Evolutionary conservation across 1,284 basidiomycete species (phyloP).

Genomic region (Meripilus lineatus): DNA sequence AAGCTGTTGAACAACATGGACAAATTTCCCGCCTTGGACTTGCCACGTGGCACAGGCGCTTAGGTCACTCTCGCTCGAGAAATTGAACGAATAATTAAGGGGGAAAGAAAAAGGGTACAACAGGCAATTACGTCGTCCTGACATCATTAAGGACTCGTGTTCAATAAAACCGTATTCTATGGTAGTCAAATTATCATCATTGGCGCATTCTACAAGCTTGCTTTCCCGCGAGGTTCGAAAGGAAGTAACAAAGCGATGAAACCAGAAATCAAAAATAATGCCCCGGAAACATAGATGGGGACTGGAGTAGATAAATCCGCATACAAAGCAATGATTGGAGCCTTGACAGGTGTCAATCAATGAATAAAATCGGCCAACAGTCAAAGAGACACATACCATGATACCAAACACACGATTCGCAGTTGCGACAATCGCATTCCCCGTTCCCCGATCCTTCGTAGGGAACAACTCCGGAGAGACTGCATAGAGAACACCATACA

Average conservation of each 20-base stretch:
- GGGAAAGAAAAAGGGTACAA: no score
- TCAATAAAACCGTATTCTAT: no score
- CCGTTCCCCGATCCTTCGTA: conserved; percentile 64
- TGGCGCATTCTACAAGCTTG: no score
- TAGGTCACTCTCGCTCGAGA: no score
- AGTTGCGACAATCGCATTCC: conserved; percentile 52
- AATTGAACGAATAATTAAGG: no score
- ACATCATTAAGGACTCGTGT: no score
- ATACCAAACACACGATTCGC: conserved; percentile 58
- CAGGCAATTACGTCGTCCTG: no score
- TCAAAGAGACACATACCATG: conserved; percentile 39
- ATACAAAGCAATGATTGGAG: conserved; percentile 70
- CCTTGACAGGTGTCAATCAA: conserved; percentile 30
- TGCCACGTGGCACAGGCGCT: no score
- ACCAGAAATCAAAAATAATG: conserved; percentile 63
- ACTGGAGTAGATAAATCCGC: conserved; percentile 60
- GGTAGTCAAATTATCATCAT: no score
- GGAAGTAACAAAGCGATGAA: conserved; percentile 67
- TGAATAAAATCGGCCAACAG: neutral
- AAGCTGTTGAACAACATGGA: no score
- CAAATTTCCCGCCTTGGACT: no score
- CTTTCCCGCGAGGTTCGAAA: conserved; percentile 68
- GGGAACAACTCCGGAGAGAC: conserved; percentile 71
- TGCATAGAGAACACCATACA: conserved; percentile 77
- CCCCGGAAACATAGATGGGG: conserved; percentile 76